A percentile compares a stretch with the other conserved stretches of the same genome.
These are phyloP conservation scores for Verruconis gallopava DNA, from an alignment of 2,329 filamentous ascomycete species.

Conservation along the genomic window DNA sequence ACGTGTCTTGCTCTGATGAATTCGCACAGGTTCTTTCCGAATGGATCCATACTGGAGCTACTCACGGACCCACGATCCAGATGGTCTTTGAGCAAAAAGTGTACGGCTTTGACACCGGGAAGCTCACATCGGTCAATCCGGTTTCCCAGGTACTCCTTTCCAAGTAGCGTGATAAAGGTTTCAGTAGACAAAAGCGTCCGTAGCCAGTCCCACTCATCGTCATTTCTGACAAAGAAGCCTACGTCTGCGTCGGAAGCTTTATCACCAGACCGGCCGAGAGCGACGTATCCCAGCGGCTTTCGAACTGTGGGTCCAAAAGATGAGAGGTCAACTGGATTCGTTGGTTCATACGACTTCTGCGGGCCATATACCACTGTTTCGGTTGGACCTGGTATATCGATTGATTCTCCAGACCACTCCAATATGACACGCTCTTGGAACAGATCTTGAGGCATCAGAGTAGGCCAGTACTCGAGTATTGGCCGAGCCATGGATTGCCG, in stretches of 20 bases:
- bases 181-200: slow-evolving; percentile 14
- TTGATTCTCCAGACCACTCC: slow-evolving; percentile 19
- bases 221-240: slow-evolving; percentile 14
- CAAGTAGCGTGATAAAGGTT: slow-evolving; percentile 15
- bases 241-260: slow-evolving; percentile 4
- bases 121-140: slow-evolving; percentile 13
- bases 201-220: slow-evolving; percentile 19
- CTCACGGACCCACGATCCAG: slow-evolving; percentile 5
- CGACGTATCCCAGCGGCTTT: slow-evolving; percentile 3
- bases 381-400: slow-evolving; percentile 4
- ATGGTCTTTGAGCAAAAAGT: slow-evolving; percentile 9
- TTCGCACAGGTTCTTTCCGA: slow-evolving; percentile 9
- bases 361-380: background rate
- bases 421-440: background rate
- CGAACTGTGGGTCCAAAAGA: slow-evolving; percentile 4
- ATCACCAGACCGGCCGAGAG: slow-evolving; percentile 5
- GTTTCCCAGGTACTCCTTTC: slow-evolving; percentile 14
- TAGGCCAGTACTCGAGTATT: slow-evolving; percentile 3
- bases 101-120: slow-evolving; percentile 4
- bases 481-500: background rate
- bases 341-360: slow-evolving; percentile 3
- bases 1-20: slow-evolving; percentile 5
- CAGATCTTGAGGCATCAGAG: slow-evolving; percentile 3
- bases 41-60: slow-evolving; percentile 2
- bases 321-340: background rate